Evolutionary conservation across 2,329 filamentous ascomycete species (phyloP).

Genomic region (Fusarium zealandicum): DNA sequence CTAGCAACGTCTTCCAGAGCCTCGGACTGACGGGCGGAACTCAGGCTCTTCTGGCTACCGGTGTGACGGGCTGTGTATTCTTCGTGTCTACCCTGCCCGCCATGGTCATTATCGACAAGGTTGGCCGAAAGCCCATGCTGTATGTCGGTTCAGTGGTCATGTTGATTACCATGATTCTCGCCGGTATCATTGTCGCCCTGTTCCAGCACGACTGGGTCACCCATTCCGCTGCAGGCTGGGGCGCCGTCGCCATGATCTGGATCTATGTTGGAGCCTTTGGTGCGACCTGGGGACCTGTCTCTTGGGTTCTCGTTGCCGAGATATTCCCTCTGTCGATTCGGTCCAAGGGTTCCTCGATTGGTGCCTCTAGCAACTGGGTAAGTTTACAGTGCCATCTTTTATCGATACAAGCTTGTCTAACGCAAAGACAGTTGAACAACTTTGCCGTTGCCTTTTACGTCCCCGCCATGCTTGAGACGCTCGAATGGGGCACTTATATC

Average conservation of each 20-base stretch:
- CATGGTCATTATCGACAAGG: conserved; percentile 50
- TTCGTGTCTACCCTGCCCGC: conserved; percentile 52
- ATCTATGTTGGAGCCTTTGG: conserved; percentile 60
- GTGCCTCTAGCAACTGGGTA: conserved; percentile 52
- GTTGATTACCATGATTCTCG: conserved; percentile 36
- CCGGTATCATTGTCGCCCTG: conserved; percentile 31
- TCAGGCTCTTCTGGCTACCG: conserved; percentile 69
- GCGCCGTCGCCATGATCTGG: conserved; percentile 47
- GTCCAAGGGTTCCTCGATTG: conserved; percentile 53
- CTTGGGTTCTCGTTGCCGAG: conserved; percentile 57
- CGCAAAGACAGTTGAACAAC: conserved; percentile 45
- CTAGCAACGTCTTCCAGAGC: conserved; percentile 66
- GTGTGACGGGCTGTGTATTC: conserved; percentile 75
- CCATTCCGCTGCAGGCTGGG: conserved; percentile 50
- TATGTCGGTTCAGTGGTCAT: conserved; percentile 49
- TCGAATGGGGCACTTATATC: conserved; percentile 62
- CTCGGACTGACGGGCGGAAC: conserved; percentile 69
- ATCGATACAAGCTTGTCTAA: neutral
- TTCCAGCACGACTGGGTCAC: conserved; percentile 37
- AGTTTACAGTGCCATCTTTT: neutral
- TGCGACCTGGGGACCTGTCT: conserved; percentile 55
- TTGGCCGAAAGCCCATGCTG: conserved; percentile 51
- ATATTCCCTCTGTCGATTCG: conserved; percentile 55
- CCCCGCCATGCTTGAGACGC: conserved; percentile 47
- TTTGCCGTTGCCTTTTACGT: conserved; percentile 57